phyloP scores from a whole-genome alignment of 2,329 filamentous ascomycete genomes.

The Ustilaginoidea virens region DNA sequence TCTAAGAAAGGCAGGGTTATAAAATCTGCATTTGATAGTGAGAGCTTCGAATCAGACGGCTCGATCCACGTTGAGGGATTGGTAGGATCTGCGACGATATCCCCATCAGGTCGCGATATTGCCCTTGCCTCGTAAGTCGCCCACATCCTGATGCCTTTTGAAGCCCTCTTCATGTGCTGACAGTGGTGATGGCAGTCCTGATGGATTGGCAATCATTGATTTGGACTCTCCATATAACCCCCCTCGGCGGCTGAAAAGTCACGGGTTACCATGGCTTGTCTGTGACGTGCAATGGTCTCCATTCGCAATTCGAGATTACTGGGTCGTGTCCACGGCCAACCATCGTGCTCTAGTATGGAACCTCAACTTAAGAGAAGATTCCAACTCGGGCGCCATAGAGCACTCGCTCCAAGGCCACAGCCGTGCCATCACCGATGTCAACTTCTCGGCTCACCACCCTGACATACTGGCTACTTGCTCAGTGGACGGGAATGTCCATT shows the following conservation, averaged over 20 bases:
- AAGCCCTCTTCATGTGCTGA: background rate
- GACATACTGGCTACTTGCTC: conserved; percentile 82
- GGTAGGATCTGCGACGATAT: conserved; percentile 85
- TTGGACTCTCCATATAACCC: conserved; percentile 79
- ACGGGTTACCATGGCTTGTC: conserved; percentile 85
- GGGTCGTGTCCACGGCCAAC: conserved; percentile 89
- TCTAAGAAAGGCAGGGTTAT: conserved; percentile 43
- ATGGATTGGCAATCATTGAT: conserved; percentile 83
- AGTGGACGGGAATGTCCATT: conserved; percentile 84
- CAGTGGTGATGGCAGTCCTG: conserved; percentile 34
- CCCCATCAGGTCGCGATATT: conserved; percentile 78
- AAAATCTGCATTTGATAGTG: conserved; percentile 64
- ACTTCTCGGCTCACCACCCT: conserved; percentile 86
- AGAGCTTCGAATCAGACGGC: conserved; percentile 73
- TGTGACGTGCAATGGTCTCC: conserved; percentile 96
- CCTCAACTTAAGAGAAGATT: conserved; percentile 63
- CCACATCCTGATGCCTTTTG: background rate
- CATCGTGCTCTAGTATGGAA: conserved; percentile 94
- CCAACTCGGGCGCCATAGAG: conserved; percentile 56
- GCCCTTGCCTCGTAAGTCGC: conserved; percentile 60
- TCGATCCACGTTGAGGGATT: conserved; percentile 69
- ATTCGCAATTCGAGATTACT: conserved; percentile 76
- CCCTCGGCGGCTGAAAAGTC: conserved; percentile 64
- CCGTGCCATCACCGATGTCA: conserved; percentile 87
- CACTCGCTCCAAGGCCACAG: conserved; percentile 72